Base-by-base conservation (phyloP, 345 rosid species). In the Eucalyptus decipiens region DNA sequence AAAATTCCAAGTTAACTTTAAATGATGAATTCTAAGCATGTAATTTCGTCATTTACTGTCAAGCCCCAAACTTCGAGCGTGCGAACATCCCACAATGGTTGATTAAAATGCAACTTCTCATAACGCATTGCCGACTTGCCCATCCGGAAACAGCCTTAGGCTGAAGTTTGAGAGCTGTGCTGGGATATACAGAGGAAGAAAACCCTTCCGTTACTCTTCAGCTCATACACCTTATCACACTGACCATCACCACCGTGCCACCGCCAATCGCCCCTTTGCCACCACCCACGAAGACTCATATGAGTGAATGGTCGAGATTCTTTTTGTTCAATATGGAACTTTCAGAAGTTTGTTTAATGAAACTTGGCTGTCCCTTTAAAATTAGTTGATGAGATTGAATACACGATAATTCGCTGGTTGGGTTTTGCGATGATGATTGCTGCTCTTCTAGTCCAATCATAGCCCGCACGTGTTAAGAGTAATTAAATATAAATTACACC, bases 41-140 rank as follows among this genome's bases (percentile, higher is more conserved):
- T 50, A 2, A 50, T 50, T 16, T 50, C 7, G 19, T 50, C 52
- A 50, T 50, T 50, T 50, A 50, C 7, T 50, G 1, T 50, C 52
- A 16, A 50, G 19, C 19, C 51, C 3, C 7, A 0, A 50, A 50
- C 52, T 50, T 50, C 3, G 3, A 50, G 0, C 52, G 2, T 50
- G 19, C 19, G 6, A 50, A 50, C 52, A 50, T 50, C 52, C 7
- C 52, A 50, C 19, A 16, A 50, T 50, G 52, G 7, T 50, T 1
- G 3, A 50, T 50, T 50, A 50, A 50, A 50, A 50, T 50, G 19
- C 52, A 50, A 50, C 52, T 50, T 50, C 52, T 50, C 7, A 16
- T 0, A 16, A 6, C 7, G 3, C 0, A 3, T 0, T 0, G 19
- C 7, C 1, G 3, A 49, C 51, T 48, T 48, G 49, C 49, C 15